Percentiles rank a stretch among this genome's conserved stretches.
These are phyloP conservation scores for Backusella australiensis DNA, from an alignment of 192 early-diverging fungal species.

Conservation along the genomic window DNA sequence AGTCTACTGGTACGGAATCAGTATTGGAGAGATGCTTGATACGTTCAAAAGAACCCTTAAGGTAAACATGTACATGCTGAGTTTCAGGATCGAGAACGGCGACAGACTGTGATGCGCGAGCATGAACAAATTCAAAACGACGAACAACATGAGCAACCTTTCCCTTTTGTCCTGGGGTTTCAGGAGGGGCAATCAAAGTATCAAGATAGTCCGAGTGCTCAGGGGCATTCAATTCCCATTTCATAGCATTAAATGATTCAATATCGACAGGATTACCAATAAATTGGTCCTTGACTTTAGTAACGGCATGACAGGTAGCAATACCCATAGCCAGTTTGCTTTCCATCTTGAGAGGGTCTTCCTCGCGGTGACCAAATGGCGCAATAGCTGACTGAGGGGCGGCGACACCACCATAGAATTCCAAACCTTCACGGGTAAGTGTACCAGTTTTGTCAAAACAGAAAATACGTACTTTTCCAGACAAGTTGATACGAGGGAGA, in stretches of 20 bases:
- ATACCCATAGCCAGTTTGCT: constrained; percentile 38
- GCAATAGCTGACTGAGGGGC: not conserved
- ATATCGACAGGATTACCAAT: constrained; percentile 78
- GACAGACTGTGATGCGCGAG: constrained; percentile 72
- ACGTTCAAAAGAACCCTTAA: constrained; percentile 82
- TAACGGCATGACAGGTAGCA: constrained; percentile 68
- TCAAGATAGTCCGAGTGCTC: constrained; percentile 38
- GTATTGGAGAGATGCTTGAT: constrained; percentile 49
- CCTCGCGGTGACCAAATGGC: constrained; percentile 26
- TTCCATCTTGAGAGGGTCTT: constrained; percentile 33
- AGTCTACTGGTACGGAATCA: constrained; percentile 52
- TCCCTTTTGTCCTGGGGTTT: constrained; percentile 21
- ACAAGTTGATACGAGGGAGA: constrained; percentile 67
- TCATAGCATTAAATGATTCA: constrained; percentile 71
- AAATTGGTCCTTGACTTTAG: constrained; percentile 48
- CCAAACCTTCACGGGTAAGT: constrained; percentile 70
- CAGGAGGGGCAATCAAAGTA: constrained; percentile 45
- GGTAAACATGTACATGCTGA: constrained; percentile 58
- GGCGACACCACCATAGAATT: constrained; percentile 53
- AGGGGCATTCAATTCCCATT: constrained; percentile 41
- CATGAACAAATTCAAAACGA: constrained; percentile 78
- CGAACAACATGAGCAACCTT: constrained; percentile 52
- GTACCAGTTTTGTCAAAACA: constrained; percentile 83
- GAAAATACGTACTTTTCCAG: constrained; percentile 76
- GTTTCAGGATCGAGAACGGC: constrained; percentile 57